Percentiles rank a stretch among this genome's conserved stretches.
These are phyloP conservation scores for Xylaria hypoxylon DNA, from an alignment of 2,329 filamentous ascomycete genomes.

Conservation along the genomic window DNA sequence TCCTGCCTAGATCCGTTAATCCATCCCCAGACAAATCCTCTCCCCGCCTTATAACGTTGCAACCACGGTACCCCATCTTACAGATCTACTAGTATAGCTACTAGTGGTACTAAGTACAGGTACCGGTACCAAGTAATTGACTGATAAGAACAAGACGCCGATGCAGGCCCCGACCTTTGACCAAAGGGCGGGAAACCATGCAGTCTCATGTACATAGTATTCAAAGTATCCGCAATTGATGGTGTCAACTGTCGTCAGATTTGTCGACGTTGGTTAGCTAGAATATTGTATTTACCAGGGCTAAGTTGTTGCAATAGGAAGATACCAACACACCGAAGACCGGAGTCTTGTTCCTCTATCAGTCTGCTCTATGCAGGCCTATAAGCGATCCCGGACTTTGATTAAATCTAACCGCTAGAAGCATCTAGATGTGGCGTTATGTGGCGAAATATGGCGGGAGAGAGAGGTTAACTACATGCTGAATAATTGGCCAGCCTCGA, in stretches of 20 bases:
- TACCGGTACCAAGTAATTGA: not conserved
- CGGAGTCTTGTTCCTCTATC: not conserved
- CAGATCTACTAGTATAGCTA: no score
- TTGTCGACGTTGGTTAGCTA: not conserved
- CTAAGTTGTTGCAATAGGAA: not conserved
- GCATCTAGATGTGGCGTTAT: conserved; percentile 24
- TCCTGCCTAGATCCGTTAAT: no score
- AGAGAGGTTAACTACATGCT: not conserved
- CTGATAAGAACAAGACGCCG: not conserved
- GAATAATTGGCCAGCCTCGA: conserved; percentile 27
- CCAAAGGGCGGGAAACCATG: not conserved
- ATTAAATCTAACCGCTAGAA: conserved; percentile 8
- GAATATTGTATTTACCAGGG: no score
- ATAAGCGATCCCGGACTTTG: conserved; percentile 11
- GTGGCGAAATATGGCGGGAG: not conserved
- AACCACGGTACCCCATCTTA: no score
- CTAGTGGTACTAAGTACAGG: no score
- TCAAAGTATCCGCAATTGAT: not conserved
- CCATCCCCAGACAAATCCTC: no score
- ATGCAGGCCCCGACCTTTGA: not conserved
- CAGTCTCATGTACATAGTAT: not conserved
- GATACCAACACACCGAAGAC: not conserved
- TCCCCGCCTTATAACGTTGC: no score
- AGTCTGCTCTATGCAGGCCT: not conserved
- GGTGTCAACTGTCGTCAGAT: not conserved